phyloP scores from a whole-genome alignment of 2,329 filamentous ascomycete species.

The Dactylellina sp. region DNA sequence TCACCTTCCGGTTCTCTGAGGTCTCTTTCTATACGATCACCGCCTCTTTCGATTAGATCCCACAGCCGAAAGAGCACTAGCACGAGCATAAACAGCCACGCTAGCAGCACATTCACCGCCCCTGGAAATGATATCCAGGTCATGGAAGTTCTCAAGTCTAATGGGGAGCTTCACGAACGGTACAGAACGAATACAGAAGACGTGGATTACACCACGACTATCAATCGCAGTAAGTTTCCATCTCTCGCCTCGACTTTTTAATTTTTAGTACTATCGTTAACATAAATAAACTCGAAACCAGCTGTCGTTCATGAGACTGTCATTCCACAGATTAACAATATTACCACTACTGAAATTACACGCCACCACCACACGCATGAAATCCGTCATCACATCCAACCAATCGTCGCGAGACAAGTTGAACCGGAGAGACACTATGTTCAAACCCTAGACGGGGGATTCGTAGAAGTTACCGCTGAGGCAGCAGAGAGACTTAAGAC shows the following conservation, averaged over 20 bases:
- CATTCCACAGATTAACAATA: constrained; percentile 36
- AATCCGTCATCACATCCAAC: constrained; percentile 50
- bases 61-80: constrained; percentile 37
- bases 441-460: constrained; percentile 46
- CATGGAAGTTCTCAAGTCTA: constrained; percentile 42
- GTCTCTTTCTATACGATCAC: constrained; percentile 31
- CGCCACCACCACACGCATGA: constrained; percentile 51
- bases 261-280: not conserved
- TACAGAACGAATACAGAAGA: constrained; percentile 34
- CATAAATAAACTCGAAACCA: constrained; percentile 4
- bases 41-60: constrained; percentile 32
- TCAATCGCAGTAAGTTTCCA: constrained; percentile 30
- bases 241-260: not conserved
- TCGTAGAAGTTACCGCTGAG: constrained; percentile 46
- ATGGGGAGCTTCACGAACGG: constrained; percentile 49
- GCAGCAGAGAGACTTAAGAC: constrained; percentile 49
- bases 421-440: constrained; percentile 51
- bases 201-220: constrained; percentile 16
- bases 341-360: constrained; percentile 47
- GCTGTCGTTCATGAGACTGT: constrained; percentile 49
- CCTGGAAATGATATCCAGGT: constrained; percentile 41
- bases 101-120: constrained; percentile 17
- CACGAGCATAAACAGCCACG: constrained; percentile 40
- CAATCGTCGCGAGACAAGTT: constrained; percentile 31
- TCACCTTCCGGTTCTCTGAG: constrained; percentile 35